Conservation (phyloP, 2,329 filamentous ascomycete species). For the Penicillium hordei region DNA sequence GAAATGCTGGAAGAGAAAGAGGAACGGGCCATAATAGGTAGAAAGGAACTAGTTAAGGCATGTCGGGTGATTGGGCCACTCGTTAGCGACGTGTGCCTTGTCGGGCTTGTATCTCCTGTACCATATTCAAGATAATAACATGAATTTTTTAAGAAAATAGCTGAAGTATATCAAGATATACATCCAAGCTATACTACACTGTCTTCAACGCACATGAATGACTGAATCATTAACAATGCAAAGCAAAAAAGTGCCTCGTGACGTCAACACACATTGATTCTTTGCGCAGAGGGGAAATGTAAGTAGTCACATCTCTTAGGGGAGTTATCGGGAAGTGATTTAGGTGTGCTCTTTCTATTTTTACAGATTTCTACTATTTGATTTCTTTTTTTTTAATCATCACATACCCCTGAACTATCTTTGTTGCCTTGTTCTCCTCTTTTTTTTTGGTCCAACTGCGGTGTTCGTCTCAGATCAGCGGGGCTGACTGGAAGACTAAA, state of each 20-base stretch:
- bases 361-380: not conserved
- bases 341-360: not conserved
- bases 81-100: not conserved
- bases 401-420: slow-evolving; percentile 2
- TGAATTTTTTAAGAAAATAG: not conserved
- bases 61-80: slow-evolving; percentile 4
- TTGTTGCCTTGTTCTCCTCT: slow-evolving; percentile 4
- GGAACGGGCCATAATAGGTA: not conserved
- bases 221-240: not conserved
- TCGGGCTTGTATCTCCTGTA: not conserved
- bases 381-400: not conserved
- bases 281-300: not conserved
- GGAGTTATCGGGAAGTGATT: not conserved
- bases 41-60: not conserved
- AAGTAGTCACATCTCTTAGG: not conserved
- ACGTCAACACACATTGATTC: slow-evolving; percentile 4
- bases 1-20: not conserved
- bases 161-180: not conserved
- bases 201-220: not conserved
- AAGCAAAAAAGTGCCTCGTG: not conserved
- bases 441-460: slow-evolving; percentile 4
- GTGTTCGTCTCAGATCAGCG: slow-evolving; percentile 10
- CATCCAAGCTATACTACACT: not conserved
- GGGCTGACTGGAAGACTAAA: slow-evolving; percentile 10
- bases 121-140: not conserved